Conservation (phyloP, 1,139 yeast genomes). For the Debaryomyces sp. region DNA sequence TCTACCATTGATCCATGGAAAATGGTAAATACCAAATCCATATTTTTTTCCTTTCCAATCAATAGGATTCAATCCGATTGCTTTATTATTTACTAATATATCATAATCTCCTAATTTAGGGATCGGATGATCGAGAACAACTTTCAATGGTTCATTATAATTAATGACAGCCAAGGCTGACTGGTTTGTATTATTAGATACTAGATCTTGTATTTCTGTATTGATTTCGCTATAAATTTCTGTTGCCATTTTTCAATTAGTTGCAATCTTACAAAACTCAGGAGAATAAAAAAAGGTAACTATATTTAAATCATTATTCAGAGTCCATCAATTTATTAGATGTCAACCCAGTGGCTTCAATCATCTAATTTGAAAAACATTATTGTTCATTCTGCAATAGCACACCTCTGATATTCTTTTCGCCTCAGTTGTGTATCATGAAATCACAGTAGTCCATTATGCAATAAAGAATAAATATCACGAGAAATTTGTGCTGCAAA, state of each 20-base stretch:
- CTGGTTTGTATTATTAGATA: not conserved
- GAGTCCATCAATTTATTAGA: not conserved
- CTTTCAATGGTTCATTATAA: constrained; percentile 19
- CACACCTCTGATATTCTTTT: not conserved
- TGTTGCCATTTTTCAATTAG: not conserved
- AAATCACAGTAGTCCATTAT: not conserved
- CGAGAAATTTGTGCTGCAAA: not conserved
- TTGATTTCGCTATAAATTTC: not conserved
- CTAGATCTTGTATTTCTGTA: not conserved
- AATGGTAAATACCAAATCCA: constrained; percentile 48
- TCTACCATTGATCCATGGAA: constrained; percentile 55
- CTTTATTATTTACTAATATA: constrained; percentile 40
- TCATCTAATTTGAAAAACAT: too few species aligned
- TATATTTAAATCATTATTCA: not conserved
- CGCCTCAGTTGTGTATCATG: not conserved
- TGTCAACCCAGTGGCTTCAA: not conserved
- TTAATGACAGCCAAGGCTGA: constrained; percentile 12
- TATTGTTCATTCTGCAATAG: not conserved
- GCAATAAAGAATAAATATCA: not conserved
- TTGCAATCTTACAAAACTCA: not conserved
- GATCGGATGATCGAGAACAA: constrained; percentile 16
- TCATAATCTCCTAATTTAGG: constrained; percentile 31
- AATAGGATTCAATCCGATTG: constrained; percentile 48
- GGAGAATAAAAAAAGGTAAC: not conserved
- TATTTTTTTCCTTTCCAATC: constrained; percentile 56